phyloP scores from a whole-genome alignment of 306 rosid species.

The Vicia villosa region DNA sequence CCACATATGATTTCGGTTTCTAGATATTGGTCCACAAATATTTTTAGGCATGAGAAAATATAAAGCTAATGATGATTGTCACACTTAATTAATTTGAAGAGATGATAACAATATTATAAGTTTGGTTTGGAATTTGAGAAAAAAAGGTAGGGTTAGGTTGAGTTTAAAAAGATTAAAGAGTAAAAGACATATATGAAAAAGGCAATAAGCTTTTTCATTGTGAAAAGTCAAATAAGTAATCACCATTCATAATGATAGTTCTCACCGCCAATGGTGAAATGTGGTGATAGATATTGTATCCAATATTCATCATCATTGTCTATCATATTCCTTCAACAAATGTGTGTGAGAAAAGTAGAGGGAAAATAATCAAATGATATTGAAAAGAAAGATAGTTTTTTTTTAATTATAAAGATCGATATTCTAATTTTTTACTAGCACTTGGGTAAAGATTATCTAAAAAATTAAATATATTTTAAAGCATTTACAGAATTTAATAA shows the following conservation, averaged over 20 bases:
- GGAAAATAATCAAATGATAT: background rate
- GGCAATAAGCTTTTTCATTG: slow-evolving; percentile 69
- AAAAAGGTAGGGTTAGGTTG: slow-evolving; percentile 70
- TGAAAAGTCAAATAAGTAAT: slow-evolving; percentile 70
- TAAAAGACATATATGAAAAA: slow-evolving; percentile 59
- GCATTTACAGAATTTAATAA: too few relatives aligned
- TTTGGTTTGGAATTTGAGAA: slow-evolving; percentile 74
- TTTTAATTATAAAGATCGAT: too few relatives aligned
- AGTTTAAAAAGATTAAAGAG: slow-evolving; percentile 49
- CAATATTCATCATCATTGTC: slow-evolving; percentile 88
- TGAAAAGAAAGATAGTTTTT: background rate
- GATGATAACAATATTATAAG: slow-evolving; percentile 64
- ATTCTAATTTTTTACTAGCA: too few relatives aligned
- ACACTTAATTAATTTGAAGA: slow-evolving; percentile 47
- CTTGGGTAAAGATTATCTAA: too few relatives aligned
- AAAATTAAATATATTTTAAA: too few relatives aligned
- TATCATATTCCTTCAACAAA: slow-evolving; percentile 46
- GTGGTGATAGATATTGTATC: slow-evolving; percentile 72
- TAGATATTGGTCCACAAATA: slow-evolving; percentile 45
- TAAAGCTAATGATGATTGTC: slow-evolving; percentile 50
- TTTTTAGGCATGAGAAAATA: slow-evolving; percentile 43
- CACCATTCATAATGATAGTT: slow-evolving; percentile 73
- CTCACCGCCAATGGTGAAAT: slow-evolving; percentile 64
- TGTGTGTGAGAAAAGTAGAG: slow-evolving; percentile 3
- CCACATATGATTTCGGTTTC: slow-evolving; percentile 39